phyloP scores from a whole-genome alignment of 495 filamentous ascomycete genomes.

The Evansstolkia leycettana region DNA sequence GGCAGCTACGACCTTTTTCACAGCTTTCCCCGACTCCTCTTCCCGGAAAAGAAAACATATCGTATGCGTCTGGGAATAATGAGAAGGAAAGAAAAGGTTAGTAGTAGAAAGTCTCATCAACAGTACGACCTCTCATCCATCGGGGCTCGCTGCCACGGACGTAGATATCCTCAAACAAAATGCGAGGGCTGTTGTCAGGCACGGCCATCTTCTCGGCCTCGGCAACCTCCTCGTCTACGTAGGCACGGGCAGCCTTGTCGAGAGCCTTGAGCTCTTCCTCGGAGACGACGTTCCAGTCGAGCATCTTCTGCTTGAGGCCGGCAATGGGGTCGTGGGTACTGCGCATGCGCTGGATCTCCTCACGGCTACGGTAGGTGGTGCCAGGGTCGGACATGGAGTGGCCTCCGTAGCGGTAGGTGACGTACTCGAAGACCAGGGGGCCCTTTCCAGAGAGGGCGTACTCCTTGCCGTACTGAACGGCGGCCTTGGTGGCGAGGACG shows the following conservation, averaged over 20 bases:
- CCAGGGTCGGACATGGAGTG: conserved; percentile 99
- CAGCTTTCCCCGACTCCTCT: background rate
- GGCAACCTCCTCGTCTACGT: conserved; percentile 83
- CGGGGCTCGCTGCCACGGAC: conserved; percentile 80
- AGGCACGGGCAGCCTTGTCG: conserved; percentile 77
- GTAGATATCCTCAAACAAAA: conserved; percentile 95
- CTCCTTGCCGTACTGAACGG: conserved; percentile 82
- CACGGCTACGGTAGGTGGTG: conserved; percentile 96
- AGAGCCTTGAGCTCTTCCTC: conserved; percentile 96
- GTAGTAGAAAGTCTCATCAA: conserved; percentile 94
- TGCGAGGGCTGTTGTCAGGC: conserved; percentile 65
- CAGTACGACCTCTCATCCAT: conserved; percentile 79
- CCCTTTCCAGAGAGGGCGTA: conserved; percentile 72
- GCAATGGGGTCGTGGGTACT: conserved; percentile 97
- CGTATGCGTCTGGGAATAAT: too few relatives aligned
- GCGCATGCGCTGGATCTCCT: conserved; percentile 99
- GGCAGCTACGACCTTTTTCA: background rate
- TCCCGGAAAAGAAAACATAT: background rate
- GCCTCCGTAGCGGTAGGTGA: conserved; percentile 97
- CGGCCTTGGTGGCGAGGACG: conserved; percentile 93
- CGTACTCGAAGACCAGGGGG: conserved; percentile 93
- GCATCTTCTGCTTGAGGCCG: conserved; percentile 91
- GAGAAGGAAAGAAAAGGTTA: conserved; percentile 9
- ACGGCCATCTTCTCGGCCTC: conserved; percentile 74
- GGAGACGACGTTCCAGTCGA: conserved; percentile 83